Conservation (phyloP, 1,284 basidiomycete species). For the Ceratobasidium theobromae region DNA sequence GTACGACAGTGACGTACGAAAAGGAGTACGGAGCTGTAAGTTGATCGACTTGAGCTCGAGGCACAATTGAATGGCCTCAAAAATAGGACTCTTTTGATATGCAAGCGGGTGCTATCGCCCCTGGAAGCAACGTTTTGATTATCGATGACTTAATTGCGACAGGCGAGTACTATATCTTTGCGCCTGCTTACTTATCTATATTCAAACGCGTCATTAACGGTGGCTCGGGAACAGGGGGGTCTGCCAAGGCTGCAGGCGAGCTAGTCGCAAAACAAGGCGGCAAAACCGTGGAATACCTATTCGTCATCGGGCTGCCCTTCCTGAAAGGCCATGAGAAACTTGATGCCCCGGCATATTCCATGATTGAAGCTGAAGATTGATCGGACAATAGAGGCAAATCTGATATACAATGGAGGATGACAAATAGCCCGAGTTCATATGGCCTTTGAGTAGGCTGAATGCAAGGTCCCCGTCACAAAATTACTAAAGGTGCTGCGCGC, state of each 20-base stretch:
- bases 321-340: constrained; percentile 79
- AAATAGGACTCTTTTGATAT: constrained; percentile 89
- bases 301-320: constrained; percentile 87
- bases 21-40: constrained; percentile 92
- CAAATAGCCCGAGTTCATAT: not conserved
- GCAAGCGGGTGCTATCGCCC: constrained; percentile 82
- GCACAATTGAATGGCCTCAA: not conserved
- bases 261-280: constrained; percentile 83
- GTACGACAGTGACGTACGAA: constrained; percentile 75
- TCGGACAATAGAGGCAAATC: not conserved
- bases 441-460: not conserved
- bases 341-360: constrained; percentile 84
- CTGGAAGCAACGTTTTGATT: constrained; percentile 83
- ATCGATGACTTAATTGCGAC: constrained; percentile 98
- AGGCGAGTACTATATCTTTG: constrained; percentile 62
- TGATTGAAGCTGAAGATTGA: constrained; percentile 75
- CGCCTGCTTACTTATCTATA: too few species aligned
- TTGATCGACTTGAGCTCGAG: constrained; percentile 32
- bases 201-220: not conserved
- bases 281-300: constrained; percentile 88
- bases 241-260: constrained; percentile 90
- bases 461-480: constrained; percentile 12
- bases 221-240: constrained; percentile 65
- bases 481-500: constrained; percentile 19
- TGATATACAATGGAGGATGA: not conserved